phyloP scores from a whole-genome alignment of 495 filamentous ascomycete genomes.

The Clavariopsis aquatica region DNA sequence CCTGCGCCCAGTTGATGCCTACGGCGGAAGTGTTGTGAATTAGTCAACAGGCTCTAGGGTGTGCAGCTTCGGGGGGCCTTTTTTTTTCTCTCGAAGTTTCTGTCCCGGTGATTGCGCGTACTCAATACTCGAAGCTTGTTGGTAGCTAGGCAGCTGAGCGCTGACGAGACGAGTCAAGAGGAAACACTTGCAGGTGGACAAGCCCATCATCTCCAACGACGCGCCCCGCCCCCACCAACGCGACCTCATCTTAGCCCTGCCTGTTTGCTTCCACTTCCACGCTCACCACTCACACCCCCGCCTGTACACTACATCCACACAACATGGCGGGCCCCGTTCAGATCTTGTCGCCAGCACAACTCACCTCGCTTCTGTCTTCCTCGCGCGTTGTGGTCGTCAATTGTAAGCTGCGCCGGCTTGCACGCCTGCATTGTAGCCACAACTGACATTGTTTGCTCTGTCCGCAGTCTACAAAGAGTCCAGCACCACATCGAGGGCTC shows the following conservation, averaged over 20 bases:
- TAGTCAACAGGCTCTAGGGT: neutral
- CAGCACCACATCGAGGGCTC: constrained; percentile 81
- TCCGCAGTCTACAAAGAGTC: constrained; percentile 79
- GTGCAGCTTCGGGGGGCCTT: neutral
- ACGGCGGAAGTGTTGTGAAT: neutral
- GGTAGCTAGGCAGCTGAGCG: neutral
- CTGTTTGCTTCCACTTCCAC: neutral
- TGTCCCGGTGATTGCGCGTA: neutral
- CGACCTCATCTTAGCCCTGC: neutral
- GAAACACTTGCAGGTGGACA: too few species aligned
- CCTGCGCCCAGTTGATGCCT: neutral
- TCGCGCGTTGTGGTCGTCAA: constrained; percentile 78
- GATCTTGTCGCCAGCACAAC: constrained; percentile 71
- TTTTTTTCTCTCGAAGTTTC: neutral
- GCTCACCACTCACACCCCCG: constrained; percentile 1
- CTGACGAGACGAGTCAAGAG: neutral
- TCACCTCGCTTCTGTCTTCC: constrained; percentile 64
- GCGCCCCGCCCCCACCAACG: constrained; percentile 33
- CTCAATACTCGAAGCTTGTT: neutral
- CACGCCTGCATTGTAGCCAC: constrained; percentile 28
- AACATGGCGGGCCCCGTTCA: constrained; percentile 57
- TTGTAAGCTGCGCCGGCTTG: constrained; percentile 60
- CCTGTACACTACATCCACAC: neutral
- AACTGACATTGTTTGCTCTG: constrained; percentile 19
- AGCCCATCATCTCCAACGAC: constrained; percentile 5